Percentiles rank a stretch among this genome's conserved stretches.
phyloP scores from a whole-genome alignment of 225 moss, liverwort and hornwort genomes.

The Asterella californica region DNA sequence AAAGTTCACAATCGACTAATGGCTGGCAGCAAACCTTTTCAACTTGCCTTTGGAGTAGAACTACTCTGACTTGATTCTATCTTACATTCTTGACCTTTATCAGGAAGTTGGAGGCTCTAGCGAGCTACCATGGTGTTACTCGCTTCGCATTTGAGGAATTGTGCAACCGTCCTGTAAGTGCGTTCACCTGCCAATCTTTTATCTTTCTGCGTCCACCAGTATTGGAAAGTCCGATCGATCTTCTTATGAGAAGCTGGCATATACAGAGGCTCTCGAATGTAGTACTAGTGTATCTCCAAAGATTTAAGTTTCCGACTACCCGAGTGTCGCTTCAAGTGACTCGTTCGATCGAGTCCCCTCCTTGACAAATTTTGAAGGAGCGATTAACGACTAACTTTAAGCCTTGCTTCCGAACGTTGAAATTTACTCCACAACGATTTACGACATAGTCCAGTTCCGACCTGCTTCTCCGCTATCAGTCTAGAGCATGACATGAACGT shows the following conservation, averaged over 20 bases:
- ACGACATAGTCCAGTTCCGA: too few species aligned
- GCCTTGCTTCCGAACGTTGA: too few species aligned
- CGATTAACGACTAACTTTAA: neutral
- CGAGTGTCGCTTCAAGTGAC: too few species aligned
- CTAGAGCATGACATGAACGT: neutral
- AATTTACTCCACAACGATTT: too few species aligned
- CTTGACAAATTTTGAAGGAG: neutral
- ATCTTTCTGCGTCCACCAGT: neutral
- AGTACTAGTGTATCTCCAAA: too few species aligned
- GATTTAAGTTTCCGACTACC: neutral
- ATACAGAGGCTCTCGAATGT: neutral
- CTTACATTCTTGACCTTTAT: slow-evolving; percentile 1
- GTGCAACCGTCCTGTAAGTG: slow-evolving; percentile 68
- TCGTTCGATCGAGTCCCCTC: too few species aligned
- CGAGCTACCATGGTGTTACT: slow-evolving; percentile 66
- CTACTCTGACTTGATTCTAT: neutral
- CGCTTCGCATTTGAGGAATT: slow-evolving; percentile 82
- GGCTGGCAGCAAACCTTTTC: too few species aligned
- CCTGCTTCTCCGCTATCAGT: neutral
- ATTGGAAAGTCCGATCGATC: neutral
- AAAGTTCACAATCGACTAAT: neutral
- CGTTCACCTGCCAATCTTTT: neutral
- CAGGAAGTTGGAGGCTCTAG: slow-evolving; percentile 71
- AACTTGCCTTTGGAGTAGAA: neutral
- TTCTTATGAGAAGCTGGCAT: neutral